phyloP scores from a whole-genome alignment of 345 rosid genomes.

The Lepidium sativum region DNA sequence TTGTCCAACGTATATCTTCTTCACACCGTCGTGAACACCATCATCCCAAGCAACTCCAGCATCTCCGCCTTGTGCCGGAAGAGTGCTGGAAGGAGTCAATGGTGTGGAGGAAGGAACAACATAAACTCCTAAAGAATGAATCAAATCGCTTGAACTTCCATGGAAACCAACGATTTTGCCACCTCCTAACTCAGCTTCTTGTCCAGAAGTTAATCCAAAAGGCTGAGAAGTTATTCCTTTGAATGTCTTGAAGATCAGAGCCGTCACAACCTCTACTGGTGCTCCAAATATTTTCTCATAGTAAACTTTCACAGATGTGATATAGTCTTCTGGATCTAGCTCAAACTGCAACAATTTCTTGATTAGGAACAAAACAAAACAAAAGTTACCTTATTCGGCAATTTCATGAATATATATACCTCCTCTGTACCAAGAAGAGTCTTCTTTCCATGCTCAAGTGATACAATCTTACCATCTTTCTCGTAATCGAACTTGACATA shows the following conservation, averaged over 20 bases:
- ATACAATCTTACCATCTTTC: conserved; percentile 22
- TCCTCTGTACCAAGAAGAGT: conserved; percentile 22
- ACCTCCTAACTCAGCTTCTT: conserved; percentile 17
- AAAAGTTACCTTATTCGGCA: not conserved
- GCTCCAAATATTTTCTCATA: conserved; percentile 21
- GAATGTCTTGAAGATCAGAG: conserved; percentile 16
- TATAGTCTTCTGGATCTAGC: conserved; percentile 18
- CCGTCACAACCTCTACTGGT: conserved; percentile 8
- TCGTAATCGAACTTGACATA: conserved; percentile 26
- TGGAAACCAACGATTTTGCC: conserved; percentile 30
- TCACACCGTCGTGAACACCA: conserved; percentile 23
- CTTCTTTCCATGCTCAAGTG: conserved; percentile 26
- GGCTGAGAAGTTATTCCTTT: conserved; percentile 21
- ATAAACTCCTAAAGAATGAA: conserved; percentile 27
- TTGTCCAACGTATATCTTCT: conserved; percentile 23
- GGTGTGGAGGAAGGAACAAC: conserved; percentile 5
- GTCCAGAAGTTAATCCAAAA: conserved; percentile 16
- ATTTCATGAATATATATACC: conserved; percentile 7
- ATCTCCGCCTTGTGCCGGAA: conserved; percentile 26
- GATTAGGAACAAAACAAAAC: too few species aligned
- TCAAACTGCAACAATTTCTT: conserved; percentile 4
- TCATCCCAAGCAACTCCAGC: conserved; percentile 30
- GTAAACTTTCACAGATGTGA: conserved; percentile 20
- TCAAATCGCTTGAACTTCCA: conserved; percentile 12
- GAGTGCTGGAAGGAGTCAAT: not conserved